Evolutionary conservation across 176 grass and related monocot genomes (phyloP), one percentile per base, ranked within the genome.

Genomic region (Eragrostis nindensis): DNA sequence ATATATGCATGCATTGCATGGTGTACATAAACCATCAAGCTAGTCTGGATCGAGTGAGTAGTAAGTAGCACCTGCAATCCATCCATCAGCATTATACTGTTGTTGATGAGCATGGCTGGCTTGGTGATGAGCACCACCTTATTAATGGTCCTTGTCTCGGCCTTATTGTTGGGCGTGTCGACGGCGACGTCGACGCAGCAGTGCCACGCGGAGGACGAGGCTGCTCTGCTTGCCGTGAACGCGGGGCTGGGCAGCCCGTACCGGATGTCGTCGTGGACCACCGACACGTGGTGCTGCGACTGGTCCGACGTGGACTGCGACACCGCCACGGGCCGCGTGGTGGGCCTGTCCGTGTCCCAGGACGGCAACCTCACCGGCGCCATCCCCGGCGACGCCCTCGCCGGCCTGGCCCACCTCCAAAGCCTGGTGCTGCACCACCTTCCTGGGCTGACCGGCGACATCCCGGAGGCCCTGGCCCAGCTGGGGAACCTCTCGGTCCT

Each of bases 271-370:
- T 89, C 92, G 0, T 94, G 89, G 92, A 84, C 68, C 14, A 75
- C 75, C 6, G 43, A 77, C 47, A 18, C 22, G 1, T 14, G 49
- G 2, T 94, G 89, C 80, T 91, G 89, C 66, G 83, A 77, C 17
- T 91, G 92, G 92, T 87, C 82, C 27, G 76, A 30, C 14, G 26
- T 94, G 8, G 76, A 85, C 6, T 94, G 92, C 54, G 84, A 94
- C 81, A 0, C 8, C 8, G 22, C 12, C 13, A 72, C 79, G 0
- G 89, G 86, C 66, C 89, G 89, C 55, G 83, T 94, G 65, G 14
- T 70, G 0, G 22, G 39, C 8, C 89, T 94, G 17, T 2, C 40
- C 17, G 45, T 94, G 21, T 45, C 44, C 29, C 84, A 82, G 38
- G 89, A 91, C 45, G 3, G n/a, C 79, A 89, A 91, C 70, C 7